A percentile compares a stretch with the other conserved stretches of the same genome.
Evolutionary conservation across 1,284 basidiomycete species (phyloP).

Genomic region (Boletellus sp.): DNA sequence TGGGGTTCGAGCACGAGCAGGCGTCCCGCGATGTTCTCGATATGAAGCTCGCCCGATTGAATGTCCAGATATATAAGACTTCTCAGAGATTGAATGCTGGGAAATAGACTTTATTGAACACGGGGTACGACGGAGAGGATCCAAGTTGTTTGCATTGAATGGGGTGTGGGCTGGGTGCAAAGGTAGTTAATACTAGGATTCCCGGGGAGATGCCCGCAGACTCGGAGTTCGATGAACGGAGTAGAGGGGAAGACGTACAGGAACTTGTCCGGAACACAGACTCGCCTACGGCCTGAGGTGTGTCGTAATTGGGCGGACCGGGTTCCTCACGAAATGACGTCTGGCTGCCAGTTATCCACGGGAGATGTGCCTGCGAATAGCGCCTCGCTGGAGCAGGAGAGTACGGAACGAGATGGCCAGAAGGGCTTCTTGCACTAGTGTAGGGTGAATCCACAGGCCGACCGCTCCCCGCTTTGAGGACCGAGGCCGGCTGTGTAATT

Average conservation of each 20-base stretch:
- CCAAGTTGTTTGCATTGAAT: background rate
- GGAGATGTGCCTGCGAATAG: slow-evolving; percentile 6
- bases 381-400: slow-evolving; percentile 13
- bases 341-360: slow-evolving; percentile 13
- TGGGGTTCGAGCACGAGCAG: slow-evolving; percentile 10
- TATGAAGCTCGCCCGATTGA: slow-evolving; percentile 26
- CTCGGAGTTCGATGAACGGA: no score
- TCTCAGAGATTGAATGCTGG: slow-evolving; percentile 11
- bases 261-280: slow-evolving; percentile 5
- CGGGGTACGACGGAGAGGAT: slow-evolving; percentile 8
- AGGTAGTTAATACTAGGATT: background rate
- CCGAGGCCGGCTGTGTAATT: background rate
- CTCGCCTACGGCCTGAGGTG: background rate
- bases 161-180: background rate
- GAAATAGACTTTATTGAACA: slow-evolving; percentile 16
- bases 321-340: slow-evolving; percentile 21
- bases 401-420: slow-evolving; percentile 19
- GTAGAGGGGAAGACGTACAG: background rate
- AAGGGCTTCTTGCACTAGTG: slow-evolving; percentile 18
- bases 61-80: slow-evolving; percentile 14
- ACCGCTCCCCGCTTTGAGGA: background rate
- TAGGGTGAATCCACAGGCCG: slow-evolving; percentile 18
- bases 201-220: background rate
- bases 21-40: slow-evolving; percentile 20
- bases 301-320: background rate